A percentile compares a stretch with the other conserved stretches of the same genome.
phyloP scores from a whole-genome alignment of 2,329 filamentous ascomycete genomes.

The Trichoderma koningii region DNA sequence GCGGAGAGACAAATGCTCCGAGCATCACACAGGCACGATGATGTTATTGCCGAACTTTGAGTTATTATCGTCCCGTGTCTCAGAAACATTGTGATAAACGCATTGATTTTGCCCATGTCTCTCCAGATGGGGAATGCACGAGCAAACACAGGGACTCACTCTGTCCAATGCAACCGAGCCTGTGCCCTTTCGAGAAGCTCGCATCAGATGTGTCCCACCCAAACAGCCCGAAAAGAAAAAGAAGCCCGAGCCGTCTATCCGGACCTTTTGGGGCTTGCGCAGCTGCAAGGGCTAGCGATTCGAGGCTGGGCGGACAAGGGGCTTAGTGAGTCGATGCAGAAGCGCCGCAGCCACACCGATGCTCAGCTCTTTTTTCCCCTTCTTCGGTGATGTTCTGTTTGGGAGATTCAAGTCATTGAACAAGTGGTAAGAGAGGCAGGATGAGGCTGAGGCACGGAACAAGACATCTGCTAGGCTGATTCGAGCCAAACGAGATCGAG shows the following conservation, averaged over 20 bases:
- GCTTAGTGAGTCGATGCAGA: slow-evolving; percentile 6
- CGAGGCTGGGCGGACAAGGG: slow-evolving; percentile 10
- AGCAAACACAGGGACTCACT: too few relatives aligned
- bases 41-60: too few relatives aligned
- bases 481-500: too few relatives aligned
- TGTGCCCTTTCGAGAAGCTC: neutral
- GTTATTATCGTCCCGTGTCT: too few relatives aligned
- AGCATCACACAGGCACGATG: neutral
- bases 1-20: neutral
- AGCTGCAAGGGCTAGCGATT: slow-evolving; percentile 8
- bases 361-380: neutral
- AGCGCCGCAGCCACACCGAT: slow-evolving; percentile 21
- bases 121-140: too few relatives aligned
- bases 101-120: too few relatives aligned
- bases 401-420: too few relatives aligned
- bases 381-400: neutral
- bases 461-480: too few relatives aligned
- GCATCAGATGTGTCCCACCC: neutral
- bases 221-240: neutral
- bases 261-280: neutral
- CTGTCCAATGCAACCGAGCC: too few relatives aligned
- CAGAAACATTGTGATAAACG: too few relatives aligned
- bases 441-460: too few relatives aligned
- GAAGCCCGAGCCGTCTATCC: slow-evolving; percentile 17
- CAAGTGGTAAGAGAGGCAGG: too few relatives aligned